Evolutionary conservation across 805 yeast species (phyloP), one percentile per base, ranked within the genome.

Genomic region (Cyberlindnera mycetangii): DNA sequence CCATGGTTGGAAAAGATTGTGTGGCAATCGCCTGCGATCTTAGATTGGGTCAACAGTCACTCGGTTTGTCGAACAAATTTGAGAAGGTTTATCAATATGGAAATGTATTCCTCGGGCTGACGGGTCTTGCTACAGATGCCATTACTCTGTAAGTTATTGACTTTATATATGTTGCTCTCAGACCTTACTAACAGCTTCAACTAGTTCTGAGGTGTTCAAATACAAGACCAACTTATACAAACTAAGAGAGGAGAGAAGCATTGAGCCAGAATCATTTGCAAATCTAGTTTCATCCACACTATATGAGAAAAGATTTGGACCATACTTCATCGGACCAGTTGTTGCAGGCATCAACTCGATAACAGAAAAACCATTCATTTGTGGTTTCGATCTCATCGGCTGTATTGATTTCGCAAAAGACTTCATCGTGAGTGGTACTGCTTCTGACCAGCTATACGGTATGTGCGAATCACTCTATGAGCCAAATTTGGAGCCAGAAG

Each of bases 1-100:
- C 99, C 53, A 93, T 93, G 99, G 84, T 84, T 20, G 99, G 99
- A 59, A 90, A 95, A 63, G 97, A 89, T 56, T 93, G 99, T 74
- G 90, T 93, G 44, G 99, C 98, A 24, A 89, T 93, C 59, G 99
- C 97, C 4, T 84, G 93, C 58, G 99, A 93, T 69, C 73, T 93
- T 61, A 83, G 98, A 60, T 73, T 93, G 50, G 99, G 99, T 18
- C 81, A 82, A 64, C 99, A 93, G 66, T 87, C 96, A 7, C 72
- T 93, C 19, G 97, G 98, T 44, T 80, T 93, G 37, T 74, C 97
- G 38, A 89, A 89, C 66, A 84, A 89, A 60, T 95, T 93, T 66
- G 97, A 93, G 61, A 93, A 93, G 72, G 75, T 93, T 49, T 89
- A 92, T 64, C 82, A 81, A 54, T 83, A 81, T 64, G 96, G 90